Conservation (phyloP, 495 filamentous ascomycete genomes). For the Podospora pseudocomata region DNA sequence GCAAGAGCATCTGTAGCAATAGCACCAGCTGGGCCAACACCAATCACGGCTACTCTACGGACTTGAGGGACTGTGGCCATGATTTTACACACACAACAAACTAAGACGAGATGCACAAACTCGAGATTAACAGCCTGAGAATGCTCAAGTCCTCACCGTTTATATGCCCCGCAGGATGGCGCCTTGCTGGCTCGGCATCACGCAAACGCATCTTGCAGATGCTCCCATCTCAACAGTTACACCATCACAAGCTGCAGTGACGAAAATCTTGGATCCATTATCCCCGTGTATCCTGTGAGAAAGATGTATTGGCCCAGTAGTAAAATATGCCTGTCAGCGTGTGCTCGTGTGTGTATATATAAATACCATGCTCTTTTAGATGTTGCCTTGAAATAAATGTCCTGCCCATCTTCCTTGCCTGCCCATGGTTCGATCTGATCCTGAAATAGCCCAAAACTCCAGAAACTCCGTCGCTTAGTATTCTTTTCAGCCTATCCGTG, state of each 20-base stretch:
- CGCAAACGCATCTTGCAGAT: not conserved
- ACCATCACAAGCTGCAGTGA: not conserved
- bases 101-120: not conserved
- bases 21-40: slow-evolving; percentile 56
- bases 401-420: not conserved
- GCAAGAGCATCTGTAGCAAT: slow-evolving; percentile 58
- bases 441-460: not conserved
- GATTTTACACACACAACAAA: not conserved
- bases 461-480: not conserved
- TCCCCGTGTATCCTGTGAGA: too few relatives aligned
- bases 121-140: too few relatives aligned
- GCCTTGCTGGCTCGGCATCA: not conserved
- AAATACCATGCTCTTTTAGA: not conserved
- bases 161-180: not conserved
- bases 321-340: not conserved
- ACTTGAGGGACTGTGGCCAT: slow-evolving; percentile 13
- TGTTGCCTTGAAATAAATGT: not conserved
- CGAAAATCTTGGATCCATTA: not conserved
- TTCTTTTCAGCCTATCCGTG: not conserved
- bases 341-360: not conserved
- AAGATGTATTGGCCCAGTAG: not conserved
- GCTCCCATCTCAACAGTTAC: not conserved
- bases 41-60: slow-evolving; percentile 57
- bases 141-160: too few relatives aligned
- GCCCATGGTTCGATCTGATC: not conserved